These are phyloP conservation scores for Talaromyces sp. DNA, from an alignment of 2,329 filamentous ascomycete species.

Conservation along the genomic window DNA sequence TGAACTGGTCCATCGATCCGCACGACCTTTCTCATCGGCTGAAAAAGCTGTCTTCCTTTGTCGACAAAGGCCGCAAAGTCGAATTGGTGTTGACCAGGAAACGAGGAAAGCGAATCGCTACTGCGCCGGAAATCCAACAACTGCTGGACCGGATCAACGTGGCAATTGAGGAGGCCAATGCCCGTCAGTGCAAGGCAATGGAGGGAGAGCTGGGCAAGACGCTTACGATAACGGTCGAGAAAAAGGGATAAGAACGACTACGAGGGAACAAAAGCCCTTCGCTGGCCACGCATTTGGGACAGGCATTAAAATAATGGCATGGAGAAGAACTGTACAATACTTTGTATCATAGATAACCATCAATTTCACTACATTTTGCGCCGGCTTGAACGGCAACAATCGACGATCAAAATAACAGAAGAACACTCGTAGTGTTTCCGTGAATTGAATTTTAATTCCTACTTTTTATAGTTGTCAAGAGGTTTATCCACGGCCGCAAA, in stretches of 20 bases:
- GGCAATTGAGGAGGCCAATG: constrained; percentile 38
- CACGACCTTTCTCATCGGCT: constrained; percentile 71
- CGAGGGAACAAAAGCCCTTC: neutral
- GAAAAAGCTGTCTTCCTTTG: constrained; percentile 60
- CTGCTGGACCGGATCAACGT: constrained; percentile 50
- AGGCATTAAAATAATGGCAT: neutral
- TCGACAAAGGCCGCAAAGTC: constrained; percentile 69
- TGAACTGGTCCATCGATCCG: constrained; percentile 78
- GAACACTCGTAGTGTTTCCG: too few relatives aligned
- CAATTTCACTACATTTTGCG: neutral
- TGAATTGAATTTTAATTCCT: too few relatives aligned
- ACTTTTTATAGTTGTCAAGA: too few relatives aligned
- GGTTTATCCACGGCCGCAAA: too few relatives aligned
- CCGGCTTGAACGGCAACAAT: neutral
- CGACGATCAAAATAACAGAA: too few relatives aligned
- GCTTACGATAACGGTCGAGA: constrained; percentile 32
- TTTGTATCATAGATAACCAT: constrained; percentile 12
- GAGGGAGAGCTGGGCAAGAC: constrained; percentile 36
- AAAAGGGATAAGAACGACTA: constrained; percentile 14
- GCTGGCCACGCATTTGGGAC: neutral
- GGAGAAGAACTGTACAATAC: constrained; percentile 2
- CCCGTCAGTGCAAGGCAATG: constrained; percentile 34
- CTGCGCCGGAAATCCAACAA: constrained; percentile 53
- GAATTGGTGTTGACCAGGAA: constrained; percentile 67
- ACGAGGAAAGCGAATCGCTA: constrained; percentile 56